Percentiles rank a stretch among this genome's conserved stretches.
phyloP scores from a whole-genome alignment of 2,329 filamentous ascomycete species.

The Lecanicillium sp. region DNA sequence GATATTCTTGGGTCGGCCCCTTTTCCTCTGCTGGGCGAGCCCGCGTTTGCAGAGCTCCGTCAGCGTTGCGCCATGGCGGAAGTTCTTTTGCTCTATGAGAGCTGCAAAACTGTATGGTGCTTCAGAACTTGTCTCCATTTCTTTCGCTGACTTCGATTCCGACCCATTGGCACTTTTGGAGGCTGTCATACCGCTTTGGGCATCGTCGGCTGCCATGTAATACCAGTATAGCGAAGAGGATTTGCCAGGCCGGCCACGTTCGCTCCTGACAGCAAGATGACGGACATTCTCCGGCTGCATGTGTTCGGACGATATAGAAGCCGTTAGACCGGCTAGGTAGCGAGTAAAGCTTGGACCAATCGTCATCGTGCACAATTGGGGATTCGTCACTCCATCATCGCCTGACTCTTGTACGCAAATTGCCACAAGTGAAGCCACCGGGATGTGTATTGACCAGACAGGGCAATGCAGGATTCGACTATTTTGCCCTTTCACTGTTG shows the following conservation, averaged over 20 bases:
- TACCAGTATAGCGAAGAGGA: slow-evolving; percentile 30
- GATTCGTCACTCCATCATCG: slow-evolving; percentile 29
- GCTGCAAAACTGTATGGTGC: not conserved
- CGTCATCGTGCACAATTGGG: slow-evolving; percentile 31
- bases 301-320: slow-evolving; percentile 26
- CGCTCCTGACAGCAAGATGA: slow-evolving; percentile 30
- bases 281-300: slow-evolving; percentile 28
- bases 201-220: slow-evolving; percentile 31
- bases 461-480: slow-evolving; percentile 18
- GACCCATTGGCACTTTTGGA: slow-evolving; percentile 4
- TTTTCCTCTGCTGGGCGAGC: slow-evolving; percentile 19
- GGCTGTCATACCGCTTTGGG: slow-evolving; percentile 14
- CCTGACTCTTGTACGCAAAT: slow-evolving; percentile 25
- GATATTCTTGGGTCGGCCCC: slow-evolving; percentile 26
- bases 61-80: slow-evolving; percentile 16
- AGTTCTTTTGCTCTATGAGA: not conserved
- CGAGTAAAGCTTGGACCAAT: slow-evolving; percentile 32
- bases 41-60: slow-evolving; percentile 23
- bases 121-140: not conserved
- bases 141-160: not conserved
- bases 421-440: slow-evolving; percentile 26
- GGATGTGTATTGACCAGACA: slow-evolving; percentile 30
- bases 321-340: slow-evolving; percentile 32
- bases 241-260: slow-evolving; percentile 32
- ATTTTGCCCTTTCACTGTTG: slow-evolving; percentile 18